Evolutionary conservation across 176 grass and related monocot species (phyloP).

Genomic region (Cymbopogon citratus): DNA sequence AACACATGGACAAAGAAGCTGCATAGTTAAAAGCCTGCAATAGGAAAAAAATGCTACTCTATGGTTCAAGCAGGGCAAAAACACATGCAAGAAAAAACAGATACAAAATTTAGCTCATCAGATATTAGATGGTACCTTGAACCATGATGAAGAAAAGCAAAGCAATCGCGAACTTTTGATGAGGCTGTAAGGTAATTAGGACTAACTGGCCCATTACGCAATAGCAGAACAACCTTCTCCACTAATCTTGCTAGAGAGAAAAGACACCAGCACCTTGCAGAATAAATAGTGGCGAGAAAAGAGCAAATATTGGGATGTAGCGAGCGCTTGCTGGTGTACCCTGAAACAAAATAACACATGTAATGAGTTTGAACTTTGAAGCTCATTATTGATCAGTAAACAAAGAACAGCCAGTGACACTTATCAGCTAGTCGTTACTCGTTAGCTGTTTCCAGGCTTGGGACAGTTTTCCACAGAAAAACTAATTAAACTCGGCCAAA

Average conservation of each 20-base stretch:
- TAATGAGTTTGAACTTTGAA: slow-evolving; percentile 3
- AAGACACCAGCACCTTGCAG: slow-evolving; percentile 82
- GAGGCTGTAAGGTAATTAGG: slow-evolving; percentile 62
- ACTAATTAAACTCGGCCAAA: not conserved
- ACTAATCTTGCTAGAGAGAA: slow-evolving; percentile 80
- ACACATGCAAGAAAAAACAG: slow-evolving; percentile 25
- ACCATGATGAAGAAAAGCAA: slow-evolving; percentile 91
- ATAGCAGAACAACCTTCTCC: slow-evolving; percentile 83
- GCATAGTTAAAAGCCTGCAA: slow-evolving; percentile 11
- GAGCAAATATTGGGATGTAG: slow-evolving; percentile 71
- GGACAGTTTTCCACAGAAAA: not conserved
- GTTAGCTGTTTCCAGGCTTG: not conserved
- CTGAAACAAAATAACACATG: slow-evolving; percentile 38
- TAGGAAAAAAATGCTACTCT: slow-evolving; percentile 8
- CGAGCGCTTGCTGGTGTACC: slow-evolving; percentile 77
- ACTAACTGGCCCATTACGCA: slow-evolving; percentile 64
- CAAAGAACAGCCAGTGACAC: not conserved
- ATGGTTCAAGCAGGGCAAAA: slow-evolving; percentile 5
- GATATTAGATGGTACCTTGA: slow-evolving; percentile 61
- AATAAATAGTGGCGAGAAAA: slow-evolving; percentile 88
- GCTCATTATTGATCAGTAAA: not conserved
- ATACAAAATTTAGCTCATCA: not conserved
- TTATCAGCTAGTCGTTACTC: not conserved
- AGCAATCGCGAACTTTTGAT: slow-evolving; percentile 67
- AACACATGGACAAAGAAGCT: slow-evolving; percentile 12